These are phyloP conservation scores for Aspergillus hiratsukae DNA, from an alignment of 2,329 filamentous ascomycete species.

Conservation along the genomic window DNA sequence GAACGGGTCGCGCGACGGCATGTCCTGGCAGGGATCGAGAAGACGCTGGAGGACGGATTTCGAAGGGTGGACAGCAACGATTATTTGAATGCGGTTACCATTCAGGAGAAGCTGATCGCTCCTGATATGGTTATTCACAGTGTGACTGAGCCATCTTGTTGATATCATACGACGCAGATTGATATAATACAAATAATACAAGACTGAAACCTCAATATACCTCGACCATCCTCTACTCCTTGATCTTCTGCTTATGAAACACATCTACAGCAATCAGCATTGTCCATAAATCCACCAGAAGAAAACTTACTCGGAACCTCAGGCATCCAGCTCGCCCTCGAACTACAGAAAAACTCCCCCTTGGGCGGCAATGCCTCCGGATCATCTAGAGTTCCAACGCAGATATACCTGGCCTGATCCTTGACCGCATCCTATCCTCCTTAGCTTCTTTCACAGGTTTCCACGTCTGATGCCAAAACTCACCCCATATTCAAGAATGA, in stretches of 20 bases:
- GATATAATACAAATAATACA: neutral
- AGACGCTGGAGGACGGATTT: constrained; percentile 31
- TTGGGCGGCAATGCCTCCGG: constrained; percentile 48
- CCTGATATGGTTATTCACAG: constrained; percentile 27
- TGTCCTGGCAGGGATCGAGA: constrained; percentile 40
- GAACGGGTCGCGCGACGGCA: constrained; percentile 39
- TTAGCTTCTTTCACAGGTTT: neutral
- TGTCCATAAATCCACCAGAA: neutral
- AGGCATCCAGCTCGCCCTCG: constrained; percentile 49
- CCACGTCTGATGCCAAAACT: constrained; percentile 9
- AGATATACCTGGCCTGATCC: constrained; percentile 39
- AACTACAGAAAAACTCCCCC: constrained; percentile 53
- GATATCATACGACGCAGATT: neutral
- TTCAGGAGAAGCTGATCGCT: constrained; percentile 21
- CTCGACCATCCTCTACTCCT: constrained; percentile 29
- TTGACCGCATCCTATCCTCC: constrained; percentile 26
- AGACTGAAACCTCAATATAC: neutral
- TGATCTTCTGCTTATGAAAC: constrained; percentile 46
- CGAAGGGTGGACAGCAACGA: constrained; percentile 39
- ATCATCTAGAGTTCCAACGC: constrained; percentile 49
- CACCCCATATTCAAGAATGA: constrained; percentile 51
- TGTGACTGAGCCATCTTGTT: constrained; percentile 1
- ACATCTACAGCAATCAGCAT: constrained; percentile 28
- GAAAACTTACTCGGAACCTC: constrained; percentile 41
- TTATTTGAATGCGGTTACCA: constrained; percentile 30